These are phyloP conservation scores for Nakazawaea ambrosiae DNA, from an alignment of 805 yeast genomes.

Conservation along the genomic window DNA sequence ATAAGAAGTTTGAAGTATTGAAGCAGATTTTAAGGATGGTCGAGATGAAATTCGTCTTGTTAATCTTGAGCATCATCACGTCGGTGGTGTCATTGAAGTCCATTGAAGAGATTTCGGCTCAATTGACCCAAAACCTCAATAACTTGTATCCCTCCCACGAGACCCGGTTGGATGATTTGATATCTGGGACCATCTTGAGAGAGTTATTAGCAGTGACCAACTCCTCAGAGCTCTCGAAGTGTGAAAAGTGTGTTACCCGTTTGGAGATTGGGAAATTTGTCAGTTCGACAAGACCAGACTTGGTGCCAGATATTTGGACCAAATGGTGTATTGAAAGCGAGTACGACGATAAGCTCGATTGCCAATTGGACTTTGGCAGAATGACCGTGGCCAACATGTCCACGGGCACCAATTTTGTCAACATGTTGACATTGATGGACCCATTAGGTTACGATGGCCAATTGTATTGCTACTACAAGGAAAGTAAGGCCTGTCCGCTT, in stretches of 20 bases:
- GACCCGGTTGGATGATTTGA: background rate
- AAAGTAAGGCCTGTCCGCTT: constrained; percentile 37
- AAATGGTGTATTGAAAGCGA: constrained; percentile 36
- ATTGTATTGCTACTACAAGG: constrained; percentile 51
- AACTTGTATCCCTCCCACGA: background rate
- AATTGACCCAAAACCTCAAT: background rate
- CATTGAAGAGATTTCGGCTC: background rate
- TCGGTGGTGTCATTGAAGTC: background rate
- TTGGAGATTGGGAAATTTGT: constrained; percentile 30
- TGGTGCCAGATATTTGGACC: constrained; percentile 32
- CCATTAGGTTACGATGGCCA: constrained; percentile 49
- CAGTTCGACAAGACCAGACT: constrained; percentile 30
- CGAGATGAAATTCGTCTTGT: constrained; percentile 12
- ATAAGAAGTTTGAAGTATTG: too few relatives aligned
- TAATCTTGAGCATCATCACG: background rate
- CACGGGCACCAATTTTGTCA: constrained; percentile 41
- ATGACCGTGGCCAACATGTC: constrained; percentile 28
- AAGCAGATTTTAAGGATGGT: too few relatives aligned
- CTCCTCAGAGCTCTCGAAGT: constrained; percentile 14
- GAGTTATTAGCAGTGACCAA: constrained; percentile 8
- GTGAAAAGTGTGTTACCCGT: constrained; percentile 29
- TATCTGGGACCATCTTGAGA: background rate
- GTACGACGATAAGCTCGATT: constrained; percentile 17
- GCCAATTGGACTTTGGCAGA: constrained; percentile 28
- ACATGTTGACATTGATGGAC: constrained; percentile 43